Base-by-base conservation (phyloP, 495 filamentous ascomycete genomes). In the Aspergillus cavernicola region DNA sequence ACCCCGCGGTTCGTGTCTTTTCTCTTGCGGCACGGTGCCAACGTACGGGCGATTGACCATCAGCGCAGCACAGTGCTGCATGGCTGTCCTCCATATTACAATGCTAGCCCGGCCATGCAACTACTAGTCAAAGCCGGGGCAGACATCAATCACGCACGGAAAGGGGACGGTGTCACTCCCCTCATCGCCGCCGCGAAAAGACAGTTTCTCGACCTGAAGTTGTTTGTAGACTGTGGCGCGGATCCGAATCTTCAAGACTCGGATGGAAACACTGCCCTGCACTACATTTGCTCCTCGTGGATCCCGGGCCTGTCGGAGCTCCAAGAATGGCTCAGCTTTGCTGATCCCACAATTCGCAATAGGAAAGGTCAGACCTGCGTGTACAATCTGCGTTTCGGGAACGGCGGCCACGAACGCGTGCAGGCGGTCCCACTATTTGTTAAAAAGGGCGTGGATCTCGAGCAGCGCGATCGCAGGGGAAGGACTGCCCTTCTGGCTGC, bases 241-340 rank as follows among this genome's bases (percentile, higher is more conserved):
- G 50, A 65, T 55, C 50, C 54, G 5, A 49, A 57, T 3, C 28
- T 43, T 2, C 29, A 61, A 16, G 64, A 67, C 50, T 56, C 59
- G 16, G 32, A 56, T 16, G 60, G 63, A 28, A 52, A 59, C 22
- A 64, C 58, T 22, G 58, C 60, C 12, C 43, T 70, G 4, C 66
- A 70, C 46, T 50, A 59, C 13, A 26, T 41, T 20, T 41, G 35
- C 22, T 39, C n/a, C 15, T 18, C 15, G 45, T 49, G 45, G 45
- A 5, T 16, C 11, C 13, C 19, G 29, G n/a, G 20, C 10, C n/a
- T 11, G 38, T 20, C n/a, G 15, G 6, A 41, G 10, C 5, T 41
- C 7, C 38, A 41, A 10, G 2, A 20, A 20, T 41, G 38, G 38
- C 38, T 41, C 10, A 18, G 15, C 15, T 41, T 19, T 20, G 38